Base-by-base conservation (phyloP, 176 grass and related monocot species). In the Phyllostachys edulis region DNA sequence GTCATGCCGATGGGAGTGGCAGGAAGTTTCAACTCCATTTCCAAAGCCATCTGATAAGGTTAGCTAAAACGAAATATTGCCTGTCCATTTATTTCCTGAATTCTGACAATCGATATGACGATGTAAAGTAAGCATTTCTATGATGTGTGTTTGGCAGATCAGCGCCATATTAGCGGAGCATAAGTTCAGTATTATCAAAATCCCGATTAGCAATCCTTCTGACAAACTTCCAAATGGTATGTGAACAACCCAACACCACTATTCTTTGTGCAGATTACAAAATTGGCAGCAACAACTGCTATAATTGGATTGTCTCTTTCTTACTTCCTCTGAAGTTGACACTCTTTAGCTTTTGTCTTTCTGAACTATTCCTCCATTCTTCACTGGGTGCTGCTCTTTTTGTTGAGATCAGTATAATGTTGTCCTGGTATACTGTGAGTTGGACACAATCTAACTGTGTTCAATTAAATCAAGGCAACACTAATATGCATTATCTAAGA, bases 11-110 rank as follows among this genome's bases (percentile, higher is more conserved):
- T 92, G 91, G 89, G 82, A 46, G 41, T 97, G 94, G 91, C 59
- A 86, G 63, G 87, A 90, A 80, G 66, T 94, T 86, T 81, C 87
- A 50, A 88, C 77, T 88, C 96, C 96, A 68, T 84, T 90, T 74
- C 73, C 78, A 7, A 94, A 71, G 76, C 81, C 39, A 71, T 94
- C 91, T 80, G 82, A 87, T 66, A 92, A 98, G 96, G 96, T 95
- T 89, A 80, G 57, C 57, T 67, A 45, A 38, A 77, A 32, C 0
- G 34, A 76, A 44, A 61, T 5, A 37, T 57, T 34, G 16, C 57
- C 8, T 80, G 13, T 63, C 37, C 10, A 45, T 34, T 63, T 23
- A 61, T 61, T 13, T 9, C 67, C 67, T n/a, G 7, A 42, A 71
- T 52, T 52, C 78, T 59, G 6, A 42, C 26, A 81, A 47, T 29